Percentiles rank a stretch among this genome's conserved stretches.
Evolutionary conservation across 768 basidiomycete species (phyloP).

Genomic region (Suillus ampliporus): DNA sequence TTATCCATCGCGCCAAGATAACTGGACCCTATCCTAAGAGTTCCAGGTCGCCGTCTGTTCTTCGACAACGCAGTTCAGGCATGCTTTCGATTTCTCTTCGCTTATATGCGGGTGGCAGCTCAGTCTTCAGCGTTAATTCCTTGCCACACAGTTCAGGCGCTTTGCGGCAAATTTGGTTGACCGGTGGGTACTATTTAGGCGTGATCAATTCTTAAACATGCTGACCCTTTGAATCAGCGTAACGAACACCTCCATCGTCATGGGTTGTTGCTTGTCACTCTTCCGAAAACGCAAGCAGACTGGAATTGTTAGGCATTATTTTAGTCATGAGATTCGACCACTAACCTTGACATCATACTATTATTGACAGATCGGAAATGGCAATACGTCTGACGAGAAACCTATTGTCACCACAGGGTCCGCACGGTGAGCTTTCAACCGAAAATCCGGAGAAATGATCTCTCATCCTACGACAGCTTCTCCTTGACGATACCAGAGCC

Average conservation of each 20-base stretch:
- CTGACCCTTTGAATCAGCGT: no score
- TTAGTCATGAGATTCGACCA: background rate
- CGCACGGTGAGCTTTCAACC: background rate
- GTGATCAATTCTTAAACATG: background rate
- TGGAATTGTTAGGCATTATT: background rate
- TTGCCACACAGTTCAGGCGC: background rate
- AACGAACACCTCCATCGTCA: background rate
- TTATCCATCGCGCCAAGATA: no score
- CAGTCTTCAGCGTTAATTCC: background rate
- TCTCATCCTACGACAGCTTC: background rate
- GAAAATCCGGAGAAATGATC: background rate
- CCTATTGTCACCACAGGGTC: background rate
- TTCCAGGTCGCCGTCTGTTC: no score
- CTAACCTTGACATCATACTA: background rate
- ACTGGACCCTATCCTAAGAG: background rate
- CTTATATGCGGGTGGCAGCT: background rate
- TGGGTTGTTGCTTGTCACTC: background rate
- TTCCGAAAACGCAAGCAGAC: background rate
- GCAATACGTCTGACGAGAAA: background rate
- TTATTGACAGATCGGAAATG: background rate
- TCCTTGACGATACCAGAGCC: no score
- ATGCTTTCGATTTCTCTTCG: background rate
- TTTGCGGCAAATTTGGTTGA: background rate
- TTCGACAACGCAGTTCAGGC: background rate
- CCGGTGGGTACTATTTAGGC: background rate